A percentile compares a stretch with the other conserved stretches of the same genome.
These are phyloP conservation scores for Thozetella sp. DNA, from an alignment of 495 filamentous ascomycete species.

Conservation along the genomic window DNA sequence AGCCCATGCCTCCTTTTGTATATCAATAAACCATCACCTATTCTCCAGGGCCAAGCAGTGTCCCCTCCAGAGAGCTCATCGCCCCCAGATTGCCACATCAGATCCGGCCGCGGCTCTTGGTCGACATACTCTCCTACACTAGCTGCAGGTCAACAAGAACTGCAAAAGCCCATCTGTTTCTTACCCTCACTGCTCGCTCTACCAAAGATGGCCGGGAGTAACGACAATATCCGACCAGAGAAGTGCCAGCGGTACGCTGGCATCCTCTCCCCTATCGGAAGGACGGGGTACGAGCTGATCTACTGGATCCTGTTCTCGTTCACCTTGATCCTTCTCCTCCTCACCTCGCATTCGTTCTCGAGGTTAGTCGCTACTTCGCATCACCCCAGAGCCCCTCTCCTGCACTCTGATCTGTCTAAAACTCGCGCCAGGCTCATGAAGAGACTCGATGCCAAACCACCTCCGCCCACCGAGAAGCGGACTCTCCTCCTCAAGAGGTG, in stretches of 20 bases:
- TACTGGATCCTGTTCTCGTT: constrained; percentile 48
- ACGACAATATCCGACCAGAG: constrained; percentile 22
- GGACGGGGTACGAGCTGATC: constrained; percentile 40
- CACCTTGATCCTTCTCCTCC: constrained; percentile 37
- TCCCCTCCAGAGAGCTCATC: too few species aligned
- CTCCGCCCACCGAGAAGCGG: constrained; percentile 8
- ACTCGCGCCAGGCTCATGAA: not conserved
- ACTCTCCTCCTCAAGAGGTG: constrained; percentile 24
- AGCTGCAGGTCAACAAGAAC: too few species aligned
- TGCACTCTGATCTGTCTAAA: not conserved
- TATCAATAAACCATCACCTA: too few species aligned
- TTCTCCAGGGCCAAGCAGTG: too few species aligned
- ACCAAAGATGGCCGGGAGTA: constrained; percentile 40
- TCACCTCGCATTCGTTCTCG: constrained; percentile 39
- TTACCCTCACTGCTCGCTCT: too few species aligned
- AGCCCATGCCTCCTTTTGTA: too few species aligned
- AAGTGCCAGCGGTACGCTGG: constrained; percentile 45
- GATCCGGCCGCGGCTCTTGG: too few species aligned
- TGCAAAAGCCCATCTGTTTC: too few species aligned
- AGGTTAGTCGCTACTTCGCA: constrained; percentile 25
- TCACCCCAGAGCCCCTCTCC: not conserved
- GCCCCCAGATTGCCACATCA: too few species aligned
- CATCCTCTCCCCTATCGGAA: constrained; percentile 38
- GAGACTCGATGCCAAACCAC: not conserved
- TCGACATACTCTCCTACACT: too few species aligned